These are phyloP conservation scores for Wickerhamiella parazyma DNA, from an alignment of 805 yeast species.

Conservation along the genomic window DNA sequence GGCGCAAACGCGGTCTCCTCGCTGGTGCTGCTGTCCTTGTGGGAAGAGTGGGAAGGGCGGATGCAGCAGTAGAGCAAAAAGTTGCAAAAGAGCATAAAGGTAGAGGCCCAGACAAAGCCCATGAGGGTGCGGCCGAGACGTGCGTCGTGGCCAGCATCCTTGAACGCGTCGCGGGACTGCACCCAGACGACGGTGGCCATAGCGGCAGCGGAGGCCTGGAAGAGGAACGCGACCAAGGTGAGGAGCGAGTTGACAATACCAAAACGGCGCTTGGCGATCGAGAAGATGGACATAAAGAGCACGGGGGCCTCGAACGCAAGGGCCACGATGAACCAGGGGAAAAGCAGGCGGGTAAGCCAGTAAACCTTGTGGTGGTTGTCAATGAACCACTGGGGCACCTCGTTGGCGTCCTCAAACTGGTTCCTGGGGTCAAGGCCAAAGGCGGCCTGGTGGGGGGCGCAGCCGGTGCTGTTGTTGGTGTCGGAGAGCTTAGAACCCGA, in stretches of 20 bases:
- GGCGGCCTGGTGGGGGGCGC: slow-evolving; percentile 52
- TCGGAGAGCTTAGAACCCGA: slow-evolving; percentile 31
- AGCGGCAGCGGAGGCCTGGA: slow-evolving; percentile 42
- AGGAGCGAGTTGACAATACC: slow-evolving; percentile 20
- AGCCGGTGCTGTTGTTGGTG: slow-evolving; percentile 35
- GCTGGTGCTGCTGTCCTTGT: not conserved
- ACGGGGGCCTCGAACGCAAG: slow-evolving; percentile 40
- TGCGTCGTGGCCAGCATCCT: slow-evolving; percentile 27
- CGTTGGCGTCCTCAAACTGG: slow-evolving; percentile 44
- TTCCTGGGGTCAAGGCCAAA: slow-evolving; percentile 70
- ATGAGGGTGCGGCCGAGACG: slow-evolving; percentile 28
- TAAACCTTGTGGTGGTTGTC: slow-evolving; percentile 39
- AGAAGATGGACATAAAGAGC: slow-evolving; percentile 26
- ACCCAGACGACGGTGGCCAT: slow-evolving; percentile 66
- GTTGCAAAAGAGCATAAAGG: slow-evolving; percentile 24
- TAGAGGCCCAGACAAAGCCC: slow-evolving; percentile 52
- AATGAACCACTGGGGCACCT: slow-evolving; percentile 43
- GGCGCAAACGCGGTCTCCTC: slow-evolving; percentile 5
- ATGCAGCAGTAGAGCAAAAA: slow-evolving; percentile 22
- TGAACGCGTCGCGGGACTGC: slow-evolving; percentile 61
- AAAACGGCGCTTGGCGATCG: slow-evolving; percentile 20
- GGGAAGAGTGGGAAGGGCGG: slow-evolving; percentile 27
- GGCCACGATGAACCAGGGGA: slow-evolving; percentile 49
- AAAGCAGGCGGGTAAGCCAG: slow-evolving; percentile 55
- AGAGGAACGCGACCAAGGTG: slow-evolving; percentile 21